Evolutionary conservation across 495 filamentous ascomycete species (phyloP), one percentile per base, ranked within the genome.

Genomic region (Amphirosellinia nigrospora): DNA sequence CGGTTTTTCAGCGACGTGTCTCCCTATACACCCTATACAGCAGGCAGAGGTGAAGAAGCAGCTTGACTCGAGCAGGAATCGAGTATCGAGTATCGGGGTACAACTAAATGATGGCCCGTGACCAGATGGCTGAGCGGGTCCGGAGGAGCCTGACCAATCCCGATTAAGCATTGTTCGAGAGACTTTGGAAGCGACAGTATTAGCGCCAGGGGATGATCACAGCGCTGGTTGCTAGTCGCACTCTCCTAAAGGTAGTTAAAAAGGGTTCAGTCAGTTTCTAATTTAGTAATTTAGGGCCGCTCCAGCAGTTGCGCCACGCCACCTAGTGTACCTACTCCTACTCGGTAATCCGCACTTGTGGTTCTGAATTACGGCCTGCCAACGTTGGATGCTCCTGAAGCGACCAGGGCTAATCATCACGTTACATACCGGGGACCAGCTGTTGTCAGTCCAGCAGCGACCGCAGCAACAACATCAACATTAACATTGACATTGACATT

Each of bases 251-350:
- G 8, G 13, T 19, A 16, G 23, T 36, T 6, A 28, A 60, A 56
- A 60, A 60, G 58, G 58, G 58, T 39, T 38, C 39, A 45, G 19
- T 63, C 41, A 9, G 28, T 63, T 63, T 63, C 60, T 63, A 63
- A 63, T 52, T 64, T 64, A 64, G 62, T 63, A 63, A 63, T 52
- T 64, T 64, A 64, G 62, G 61, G 62, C 28, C 36, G 26, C 39
- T 46, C 21, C 60, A 45, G 60, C 39, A 43, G 45, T 63, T 45
- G 60, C 23, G 39, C 60, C 60, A 63, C 60, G 60, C 32, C 21
- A 59, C 56, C 32, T 21, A 34, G 32, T 10, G n/a, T n/a, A n/a
- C n/a, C n/a, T n/a, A n/a, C n/a, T n/a, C n/a, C n/a, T n/a, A n/a
- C n/a, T n/a, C n/a, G n/a, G n/a, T 36, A 59, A 19, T 59, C 6